Percentiles rank a stretch among this genome's conserved stretches.
Conservation (phyloP, 805 yeast species). For the Yarrowia osloensis region DNA sequence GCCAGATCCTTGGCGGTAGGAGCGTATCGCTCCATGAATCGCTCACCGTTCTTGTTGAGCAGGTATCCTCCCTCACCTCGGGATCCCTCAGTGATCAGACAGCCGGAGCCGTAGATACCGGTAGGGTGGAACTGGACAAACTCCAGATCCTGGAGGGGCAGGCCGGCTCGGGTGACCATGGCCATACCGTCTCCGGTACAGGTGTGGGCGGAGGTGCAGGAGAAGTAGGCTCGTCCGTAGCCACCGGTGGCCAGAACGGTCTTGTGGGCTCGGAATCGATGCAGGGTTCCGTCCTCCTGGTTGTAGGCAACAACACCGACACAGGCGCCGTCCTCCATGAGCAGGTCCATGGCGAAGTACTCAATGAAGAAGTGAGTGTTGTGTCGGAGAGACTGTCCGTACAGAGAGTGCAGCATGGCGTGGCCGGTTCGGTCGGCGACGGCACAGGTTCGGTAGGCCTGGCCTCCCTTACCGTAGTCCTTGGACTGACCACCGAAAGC, state of each 20-base stretch:
- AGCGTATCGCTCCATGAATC: constrained; percentile 99
- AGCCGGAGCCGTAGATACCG: constrained; percentile 98
- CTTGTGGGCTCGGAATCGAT: constrained; percentile 95
- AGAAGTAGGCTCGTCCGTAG: constrained; percentile 96
- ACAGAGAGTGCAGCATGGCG: constrained; percentile 90
- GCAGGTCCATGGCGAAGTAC: constrained; percentile 90
- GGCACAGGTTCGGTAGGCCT: constrained; percentile 98
- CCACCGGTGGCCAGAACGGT: constrained; percentile 99
- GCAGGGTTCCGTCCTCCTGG: constrained; percentile 98
- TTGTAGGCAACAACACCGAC: constrained; percentile 97
- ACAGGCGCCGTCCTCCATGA: constrained; percentile 94
- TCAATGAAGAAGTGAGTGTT: constrained; percentile 98
- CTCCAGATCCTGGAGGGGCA: constrained; percentile 96
- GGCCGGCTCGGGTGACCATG: constrained; percentile 97
- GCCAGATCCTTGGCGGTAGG: constrained; percentile 99
- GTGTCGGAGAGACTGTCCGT: constrained; percentile 94
- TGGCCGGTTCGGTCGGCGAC: constrained; percentile 99
- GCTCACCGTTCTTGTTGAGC: constrained; percentile 95
- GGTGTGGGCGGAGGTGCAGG: constrained; percentile 98
- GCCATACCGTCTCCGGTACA: constrained; percentile 99
- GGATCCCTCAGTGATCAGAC: constrained; percentile 98
- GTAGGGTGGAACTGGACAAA: constrained; percentile 99
- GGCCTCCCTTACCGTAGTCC: constrained; percentile 97
- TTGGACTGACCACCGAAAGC: constrained; percentile 98
- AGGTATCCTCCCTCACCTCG: constrained; percentile 99